These are phyloP conservation scores for Sphaerobolus stellatus DNA, from an alignment of 1,284 basidiomycete genomes.

Conservation along the genomic window DNA sequence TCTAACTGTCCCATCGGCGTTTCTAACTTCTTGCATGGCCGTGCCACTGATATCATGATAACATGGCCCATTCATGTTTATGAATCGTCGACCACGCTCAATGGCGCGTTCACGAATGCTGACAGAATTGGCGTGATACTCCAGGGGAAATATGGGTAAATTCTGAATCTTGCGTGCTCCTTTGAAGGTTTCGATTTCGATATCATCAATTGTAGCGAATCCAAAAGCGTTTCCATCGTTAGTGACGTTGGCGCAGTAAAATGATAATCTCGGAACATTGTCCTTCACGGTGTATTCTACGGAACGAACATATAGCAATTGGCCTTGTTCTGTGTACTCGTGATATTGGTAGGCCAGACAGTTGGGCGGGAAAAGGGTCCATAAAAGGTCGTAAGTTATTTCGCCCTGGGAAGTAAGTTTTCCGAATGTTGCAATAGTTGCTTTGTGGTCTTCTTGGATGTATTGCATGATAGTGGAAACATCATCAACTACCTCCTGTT, in stretches of 20 bases:
- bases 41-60: conserved; percentile 24
- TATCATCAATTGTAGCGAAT: conserved; percentile 16
- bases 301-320: conserved; percentile 19
- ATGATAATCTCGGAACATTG: too few relatives aligned
- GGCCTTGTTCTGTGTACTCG: conserved; percentile 23
- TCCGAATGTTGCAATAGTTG: conserved; percentile 14
- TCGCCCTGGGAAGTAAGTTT: conserved; percentile 15
- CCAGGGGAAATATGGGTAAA: conserved; percentile 25
- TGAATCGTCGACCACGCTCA: conserved; percentile 21
- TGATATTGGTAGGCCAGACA: conserved; percentile 24
- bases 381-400: conserved; percentile 29
- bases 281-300: conserved; percentile 17
- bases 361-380: conserved; percentile 30
- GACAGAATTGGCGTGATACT: conserved; percentile 18
- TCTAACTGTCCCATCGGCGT: too few relatives aligned
- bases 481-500: conserved; percentile 20
- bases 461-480: conserved; percentile 20
- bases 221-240: conserved; percentile 29
- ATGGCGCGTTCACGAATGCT: conserved; percentile 15
- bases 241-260: conserved; percentile 24
- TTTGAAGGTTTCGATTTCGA: conserved; percentile 21
- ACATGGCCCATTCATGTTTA: conserved; percentile 12
- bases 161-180: conserved; percentile 25
- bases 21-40: conserved; percentile 13
- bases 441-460: conserved; percentile 19